These are phyloP conservation scores for Sporothrix sp. DNA, from an alignment of 2,329 filamentous ascomycete genomes.

Conservation along the genomic window DNA sequence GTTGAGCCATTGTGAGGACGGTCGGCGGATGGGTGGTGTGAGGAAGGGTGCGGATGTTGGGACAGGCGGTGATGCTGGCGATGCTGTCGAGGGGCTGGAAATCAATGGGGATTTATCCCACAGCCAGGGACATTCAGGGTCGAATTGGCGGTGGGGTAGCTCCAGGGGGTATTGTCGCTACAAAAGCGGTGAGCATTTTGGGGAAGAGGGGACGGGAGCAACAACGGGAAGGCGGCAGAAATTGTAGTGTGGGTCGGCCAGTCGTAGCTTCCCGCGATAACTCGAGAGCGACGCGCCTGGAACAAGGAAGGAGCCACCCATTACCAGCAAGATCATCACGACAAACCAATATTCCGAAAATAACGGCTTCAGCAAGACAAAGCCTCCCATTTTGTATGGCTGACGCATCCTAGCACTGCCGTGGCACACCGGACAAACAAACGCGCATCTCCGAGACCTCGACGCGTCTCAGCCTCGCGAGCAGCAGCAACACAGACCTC, in stretches of 20 bases:
- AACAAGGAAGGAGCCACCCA: neutral
- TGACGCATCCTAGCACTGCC: no score
- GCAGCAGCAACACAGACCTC: no score
- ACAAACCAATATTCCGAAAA: neutral
- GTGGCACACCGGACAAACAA: no score
- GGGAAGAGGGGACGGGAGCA: neutral
- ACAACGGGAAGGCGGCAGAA: neutral
- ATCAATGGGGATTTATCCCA: no score
- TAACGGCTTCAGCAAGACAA: neutral
- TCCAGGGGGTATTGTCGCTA: neutral
- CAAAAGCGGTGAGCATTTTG: slow-evolving; percentile 11
- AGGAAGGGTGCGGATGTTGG: neutral
- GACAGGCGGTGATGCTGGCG: neutral
- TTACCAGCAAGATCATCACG: neutral
- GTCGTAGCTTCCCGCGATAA: slow-evolving; percentile 1
- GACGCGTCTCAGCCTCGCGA: no score
- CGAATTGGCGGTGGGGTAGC: neutral
- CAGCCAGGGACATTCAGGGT: no score
- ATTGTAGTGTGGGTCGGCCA: neutral
- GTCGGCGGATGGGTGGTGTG: neutral
- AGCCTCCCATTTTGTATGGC: no score
- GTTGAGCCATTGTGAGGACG: slow-evolving; percentile 46
- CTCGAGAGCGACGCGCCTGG: slow-evolving; percentile 8
- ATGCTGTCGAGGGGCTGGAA: no score
- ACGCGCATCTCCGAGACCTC: no score